Evolutionary conservation across 1,284 basidiomycete genomes (phyloP).

Genomic region (Anthracocystis walkeri): DNA sequence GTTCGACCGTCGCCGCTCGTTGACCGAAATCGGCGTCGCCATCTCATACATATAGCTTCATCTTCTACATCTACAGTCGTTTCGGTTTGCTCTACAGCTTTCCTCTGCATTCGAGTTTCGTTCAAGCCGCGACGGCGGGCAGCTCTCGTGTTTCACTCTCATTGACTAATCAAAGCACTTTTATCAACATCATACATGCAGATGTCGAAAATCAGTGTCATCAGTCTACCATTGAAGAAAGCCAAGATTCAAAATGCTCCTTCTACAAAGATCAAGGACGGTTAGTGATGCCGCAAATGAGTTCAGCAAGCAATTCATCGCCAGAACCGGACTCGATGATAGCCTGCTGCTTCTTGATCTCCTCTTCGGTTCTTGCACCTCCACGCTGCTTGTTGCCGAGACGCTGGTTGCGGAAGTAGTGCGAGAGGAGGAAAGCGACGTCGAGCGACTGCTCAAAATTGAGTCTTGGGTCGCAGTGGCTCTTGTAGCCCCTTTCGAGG

Average conservation of each 20-base stretch:
- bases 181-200: not conserved
- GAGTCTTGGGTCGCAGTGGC: constrained; percentile 70
- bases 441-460: constrained; percentile 74
- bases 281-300: constrained; percentile 48
- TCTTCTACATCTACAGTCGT: not conserved
- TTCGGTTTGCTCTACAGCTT: not conserved
- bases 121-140: no score
- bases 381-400: constrained; percentile 24
- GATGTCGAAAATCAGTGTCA: not conserved
- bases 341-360: constrained; percentile 47
- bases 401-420: constrained; percentile 60
- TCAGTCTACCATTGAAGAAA: not conserved
- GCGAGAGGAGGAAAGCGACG: constrained; percentile 65
- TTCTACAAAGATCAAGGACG: constrained; percentile 19
- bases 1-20: no score
- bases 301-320: constrained; percentile 46
- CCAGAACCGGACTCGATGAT: constrained; percentile 47
- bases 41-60: not conserved
- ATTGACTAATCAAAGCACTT: not conserved
- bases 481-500: constrained; percentile 72
- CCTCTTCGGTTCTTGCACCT: constrained; percentile 27
- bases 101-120: not conserved
- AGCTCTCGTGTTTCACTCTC: constrained; percentile 2
- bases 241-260: not conserved
- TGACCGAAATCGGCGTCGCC: not conserved